Evolutionary conservation across 352 stramenopile species (phyloP), one percentile per base, ranked within the genome.

Genomic region (Phytophthora brassicae): DNA sequence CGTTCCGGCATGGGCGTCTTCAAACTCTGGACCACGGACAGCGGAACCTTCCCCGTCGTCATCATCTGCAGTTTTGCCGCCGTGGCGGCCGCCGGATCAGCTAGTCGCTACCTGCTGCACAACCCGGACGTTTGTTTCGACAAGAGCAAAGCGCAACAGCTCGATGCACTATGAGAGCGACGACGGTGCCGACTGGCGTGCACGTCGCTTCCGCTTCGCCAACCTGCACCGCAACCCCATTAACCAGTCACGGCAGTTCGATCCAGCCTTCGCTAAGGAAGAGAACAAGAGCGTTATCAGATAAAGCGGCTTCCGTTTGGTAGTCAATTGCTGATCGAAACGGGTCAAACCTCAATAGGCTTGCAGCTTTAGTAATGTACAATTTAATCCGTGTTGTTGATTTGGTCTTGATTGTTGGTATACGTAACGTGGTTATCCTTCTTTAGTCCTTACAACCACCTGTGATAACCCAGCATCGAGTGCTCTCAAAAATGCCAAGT

Each of bases 231-330:
- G 71, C 63, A 83, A 86, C 64, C 54, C 74, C 50, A 83, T 86
- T 70, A 84, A 87, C 67, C 77, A 87, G 75, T 87, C 77, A 20
- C 75, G 59, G 22, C 74, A 87, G 66, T 87, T 78, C 61, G 77
- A 83, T 55, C 52, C 60, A 8, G 59, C 79, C 17, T 87, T 70
- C 50, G 66, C 51, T 31, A 82, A 82, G 63, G 59, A 78, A n/a
- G 74, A 82, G 70, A 87, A 84, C 70, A 62, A 76, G 61, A 42
- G 16, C 26, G 60, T 84, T 45, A 38, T 60, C 45, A 66, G 72
- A 67, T 79, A 31, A n/a, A 31, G 58, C 24, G 22, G 28, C 19
- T 16, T 19, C 4, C 7, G 36, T 16, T 5, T 19, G 7, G n/a
- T 11, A 38, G 5, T 49, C 2, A 1, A 16, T 33, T 29, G 12